A percentile compares a stretch with the other conserved stretches of the same genome.
These are phyloP conservation scores for Collybiopsis confluens DNA, from an alignment of 768 basidiomycete species.

Conservation along the genomic window DNA sequence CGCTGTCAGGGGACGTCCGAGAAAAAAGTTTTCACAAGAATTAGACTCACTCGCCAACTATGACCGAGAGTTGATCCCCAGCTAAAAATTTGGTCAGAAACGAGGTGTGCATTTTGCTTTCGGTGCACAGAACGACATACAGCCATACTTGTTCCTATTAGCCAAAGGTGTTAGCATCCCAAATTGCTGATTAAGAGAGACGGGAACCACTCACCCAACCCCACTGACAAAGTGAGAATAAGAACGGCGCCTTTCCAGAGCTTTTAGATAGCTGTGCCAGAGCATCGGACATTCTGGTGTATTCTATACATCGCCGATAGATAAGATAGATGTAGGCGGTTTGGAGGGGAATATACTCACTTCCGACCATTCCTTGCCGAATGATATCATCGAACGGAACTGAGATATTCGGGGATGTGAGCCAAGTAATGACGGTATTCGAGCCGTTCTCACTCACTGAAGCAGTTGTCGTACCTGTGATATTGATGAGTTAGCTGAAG, in stretches of 20 bases:
- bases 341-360: slow-evolving; percentile 27
- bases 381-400: slow-evolving; percentile 57
- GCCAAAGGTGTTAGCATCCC: neutral
- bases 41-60: slow-evolving; percentile 56
- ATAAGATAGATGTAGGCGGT: neutral
- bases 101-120: too few species aligned
- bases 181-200: too few species aligned
- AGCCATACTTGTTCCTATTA: slow-evolving; percentile 47
- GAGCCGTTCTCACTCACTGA: slow-evolving; percentile 28
- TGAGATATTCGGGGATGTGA: slow-evolving; percentile 17
- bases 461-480: slow-evolving; percentile 47
- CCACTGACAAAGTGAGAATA: slow-evolving; percentile 64
- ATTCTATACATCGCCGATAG: slow-evolving; percentile 30
- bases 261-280: slow-evolving; percentile 42
- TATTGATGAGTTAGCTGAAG: neutral
- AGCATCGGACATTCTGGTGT: slow-evolving; percentile 59
- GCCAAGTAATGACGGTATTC: neutral
- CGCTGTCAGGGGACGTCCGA: slow-evolving; percentile 1
- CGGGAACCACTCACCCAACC: slow-evolving; percentile 43
- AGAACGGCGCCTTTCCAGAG: slow-evolving; percentile 43
- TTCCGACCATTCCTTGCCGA: slow-evolving; percentile 50
- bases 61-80: slow-evolving; percentile 61
- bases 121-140: slow-evolving; percentile 20
- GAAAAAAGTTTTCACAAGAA: neutral
- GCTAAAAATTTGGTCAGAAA: slow-evolving; percentile 17